phyloP scores from a whole-genome alignment of 306 rosid genomes.

The Psophocarpus tetragonolobus region DNA sequence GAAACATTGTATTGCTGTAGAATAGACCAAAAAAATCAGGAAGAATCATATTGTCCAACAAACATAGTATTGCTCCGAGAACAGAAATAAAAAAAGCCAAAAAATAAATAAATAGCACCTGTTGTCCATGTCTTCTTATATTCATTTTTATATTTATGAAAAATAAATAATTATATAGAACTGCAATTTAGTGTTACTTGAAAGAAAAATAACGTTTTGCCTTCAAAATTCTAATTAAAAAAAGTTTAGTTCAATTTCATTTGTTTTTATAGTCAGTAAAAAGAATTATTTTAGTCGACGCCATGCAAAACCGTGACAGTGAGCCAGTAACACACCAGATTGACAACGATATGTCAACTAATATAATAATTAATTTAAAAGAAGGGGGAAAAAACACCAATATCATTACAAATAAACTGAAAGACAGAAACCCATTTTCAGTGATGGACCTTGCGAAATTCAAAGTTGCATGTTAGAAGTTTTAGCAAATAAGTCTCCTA shows the following conservation, averaged over 20 bases:
- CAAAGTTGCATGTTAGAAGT: slow-evolving; percentile 27
- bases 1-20: neutral
- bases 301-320: slow-evolving; percentile 11
- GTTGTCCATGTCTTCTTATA: neutral
- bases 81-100: neutral
- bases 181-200: neutral
- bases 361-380: neutral
- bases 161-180: neutral
- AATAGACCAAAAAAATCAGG: neutral
- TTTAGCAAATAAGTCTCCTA: neutral
- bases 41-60: neutral
- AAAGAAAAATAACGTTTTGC: no score
- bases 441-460: slow-evolving; percentile 27
- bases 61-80: neutral
- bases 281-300: neutral
- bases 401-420: slow-evolving; percentile 4
- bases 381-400: neutral
- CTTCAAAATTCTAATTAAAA: neutral
- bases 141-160: neutral
- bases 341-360: neutral
- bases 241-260: neutral
- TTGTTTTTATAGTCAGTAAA: slow-evolving; percentile 10
- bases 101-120: neutral
- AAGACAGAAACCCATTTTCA: neutral
- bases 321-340: neutral